These are phyloP conservation scores for Trichophaea hybrida DNA, from an alignment of 2,329 filamentous ascomycete genomes.

Conservation along the genomic window DNA sequence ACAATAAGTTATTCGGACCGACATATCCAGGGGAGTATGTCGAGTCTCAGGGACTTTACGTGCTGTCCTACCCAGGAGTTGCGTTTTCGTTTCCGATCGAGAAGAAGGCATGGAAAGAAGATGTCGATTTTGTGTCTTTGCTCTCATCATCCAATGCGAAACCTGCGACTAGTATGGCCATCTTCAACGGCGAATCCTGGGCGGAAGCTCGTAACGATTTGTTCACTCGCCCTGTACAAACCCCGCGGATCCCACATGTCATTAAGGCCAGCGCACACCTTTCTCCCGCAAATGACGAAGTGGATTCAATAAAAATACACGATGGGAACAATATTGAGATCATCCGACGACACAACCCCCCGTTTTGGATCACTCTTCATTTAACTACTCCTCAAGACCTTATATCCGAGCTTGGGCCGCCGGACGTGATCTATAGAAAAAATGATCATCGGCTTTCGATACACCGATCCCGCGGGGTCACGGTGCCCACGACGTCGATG, in stretches of 20 bases:
- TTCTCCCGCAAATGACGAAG: constrained; percentile 58
- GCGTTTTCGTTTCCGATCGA: constrained; percentile 74
- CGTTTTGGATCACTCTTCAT: constrained; percentile 60
- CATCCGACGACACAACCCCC: constrained; percentile 51
- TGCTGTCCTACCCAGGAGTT: constrained; percentile 86
- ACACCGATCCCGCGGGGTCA: constrained; percentile 44
- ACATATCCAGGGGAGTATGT: constrained; percentile 91
- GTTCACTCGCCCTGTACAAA: constrained; percentile 58
- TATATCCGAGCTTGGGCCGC: constrained; percentile 77
- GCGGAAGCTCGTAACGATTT: constrained; percentile 61
- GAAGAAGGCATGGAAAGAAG: constrained; percentile 36
- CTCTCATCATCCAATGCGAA: constrained; percentile 65
- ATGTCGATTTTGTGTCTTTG: constrained; percentile 68
- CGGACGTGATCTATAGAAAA: constrained; percentile 86
- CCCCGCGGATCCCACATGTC: constrained; percentile 59
- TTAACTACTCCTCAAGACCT: constrained; percentile 87
- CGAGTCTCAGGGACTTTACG: constrained; percentile 58
- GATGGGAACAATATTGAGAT: constrained; percentile 60
- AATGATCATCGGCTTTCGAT: constrained; percentile 80
- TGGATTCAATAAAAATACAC: constrained; percentile 64
- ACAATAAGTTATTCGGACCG: constrained; percentile 81
- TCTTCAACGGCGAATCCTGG: constrained; percentile 87
- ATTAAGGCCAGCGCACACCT: constrained; percentile 23
- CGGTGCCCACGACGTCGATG: constrained; percentile 12
- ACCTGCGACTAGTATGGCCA: constrained; percentile 70